Base-by-base conservation (phyloP, 2,329 filamentous ascomycete species). In the Zasmidium angulare region DNA sequence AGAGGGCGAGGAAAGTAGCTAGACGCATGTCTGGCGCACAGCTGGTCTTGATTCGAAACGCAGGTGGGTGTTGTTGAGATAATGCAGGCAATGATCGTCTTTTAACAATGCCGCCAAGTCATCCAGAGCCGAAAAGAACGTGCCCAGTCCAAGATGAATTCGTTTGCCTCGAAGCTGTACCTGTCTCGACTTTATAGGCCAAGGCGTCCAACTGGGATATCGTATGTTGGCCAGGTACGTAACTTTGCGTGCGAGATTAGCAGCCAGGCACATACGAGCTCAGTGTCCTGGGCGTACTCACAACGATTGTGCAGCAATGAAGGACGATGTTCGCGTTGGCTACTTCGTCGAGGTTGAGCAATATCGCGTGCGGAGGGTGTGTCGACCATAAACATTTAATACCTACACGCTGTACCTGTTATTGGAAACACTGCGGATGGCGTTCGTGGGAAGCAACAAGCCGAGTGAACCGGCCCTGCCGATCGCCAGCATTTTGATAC, bases 1-100 rank as follows among this genome's bases (percentile, higher is more conserved):
- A 19, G 12, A 63, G 43, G n/a, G 57, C 61, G n/a, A 61, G 43
- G 31, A 58, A 23, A 19, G 22, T 22, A 19, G 10, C 36, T 20
- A 21, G n/a, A 26, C 31, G 51, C 51, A 53, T 53, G 9, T 20
- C 11, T 4, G 19, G 19, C 20, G 46, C 36, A 3, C 36, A 43
- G 36, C 14, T 3, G 14, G 36, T 17, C 36, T 7, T 43, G 6
- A 17, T 3, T 3, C n/a, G 11, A 17, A 43, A 17, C 7, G 14
- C 9, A 43, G 36, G 14, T 10, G 9, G 14, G n/a, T n/a, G n/a
- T n/a, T n/a, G n/a, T 43, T 43, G 36, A 19, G 36, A 17, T 43
- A 43, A 19, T 14, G 6, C 9, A 43, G n/a, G 36, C 36, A 43
- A 19, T 43, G 7, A 36, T 29, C 26, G 26, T 29, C 36, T 43